Conservation (phyloP, 768 basidiomycete genomes). For the Tricholoma matsutake region DNA sequence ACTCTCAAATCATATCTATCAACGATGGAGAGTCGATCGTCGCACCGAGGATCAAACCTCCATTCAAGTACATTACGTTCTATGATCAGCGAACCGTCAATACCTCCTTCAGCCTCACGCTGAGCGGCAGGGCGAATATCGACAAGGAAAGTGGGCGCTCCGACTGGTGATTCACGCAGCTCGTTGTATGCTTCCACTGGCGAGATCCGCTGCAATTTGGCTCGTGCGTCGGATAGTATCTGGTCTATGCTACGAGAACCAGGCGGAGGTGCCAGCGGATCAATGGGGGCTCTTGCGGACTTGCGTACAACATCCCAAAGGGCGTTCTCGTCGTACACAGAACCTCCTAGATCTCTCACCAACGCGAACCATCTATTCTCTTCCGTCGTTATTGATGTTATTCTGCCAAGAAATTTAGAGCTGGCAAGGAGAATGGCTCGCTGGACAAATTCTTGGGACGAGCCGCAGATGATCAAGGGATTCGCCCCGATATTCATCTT, state of each 20-base stretch:
- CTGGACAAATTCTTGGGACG: slow-evolving; percentile 54
- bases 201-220: slow-evolving; percentile 61
- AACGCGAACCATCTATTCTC: slow-evolving; percentile 39
- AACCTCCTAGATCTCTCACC: slow-evolving; percentile 52
- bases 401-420: slow-evolving; percentile 68
- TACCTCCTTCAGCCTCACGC: slow-evolving; percentile 53
- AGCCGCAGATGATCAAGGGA: slow-evolving; percentile 56
- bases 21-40: slow-evolving; percentile 58
- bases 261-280: slow-evolving; percentile 61
- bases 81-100: slow-evolving; percentile 67
- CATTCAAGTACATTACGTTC: slow-evolving; percentile 80
- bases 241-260: slow-evolving; percentile 59
- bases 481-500: slow-evolving; percentile 27
- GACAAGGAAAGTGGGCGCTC: slow-evolving; percentile 68
- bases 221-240: slow-evolving; percentile 55
- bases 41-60: slow-evolving; percentile 71
- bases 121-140: slow-evolving; percentile 71
- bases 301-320: slow-evolving; percentile 72
- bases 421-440: slow-evolving; percentile 62
- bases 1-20: slow-evolving; percentile 74
- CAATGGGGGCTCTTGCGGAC: slow-evolving; percentile 52
- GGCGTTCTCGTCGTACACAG: slow-evolving; percentile 60
- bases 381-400: slow-evolving; percentile 37
- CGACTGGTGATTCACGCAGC: slow-evolving; percentile 48
- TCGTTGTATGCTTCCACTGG: slow-evolving; percentile 59